phyloP scores from a whole-genome alignment of 1,284 basidiomycete genomes.

The Mrakiaceae sp. region DNA sequence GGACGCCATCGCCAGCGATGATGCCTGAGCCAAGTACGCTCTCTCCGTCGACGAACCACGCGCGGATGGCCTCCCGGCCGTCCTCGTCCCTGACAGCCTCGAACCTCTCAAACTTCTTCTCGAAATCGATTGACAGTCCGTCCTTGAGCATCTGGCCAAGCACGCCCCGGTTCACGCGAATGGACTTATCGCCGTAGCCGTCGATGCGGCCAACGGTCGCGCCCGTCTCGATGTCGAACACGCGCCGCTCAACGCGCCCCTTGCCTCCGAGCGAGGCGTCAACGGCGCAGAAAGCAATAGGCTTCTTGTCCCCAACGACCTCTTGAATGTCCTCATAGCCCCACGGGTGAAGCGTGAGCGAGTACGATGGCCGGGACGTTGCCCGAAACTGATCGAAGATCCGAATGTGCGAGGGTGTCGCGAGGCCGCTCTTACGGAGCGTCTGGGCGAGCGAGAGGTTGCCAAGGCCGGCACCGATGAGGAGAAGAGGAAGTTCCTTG shows the following conservation, averaged over 20 bases:
- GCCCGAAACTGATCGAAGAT: constrained; percentile 7
- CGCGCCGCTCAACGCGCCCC: neutral
- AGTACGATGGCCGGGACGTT: neutral
- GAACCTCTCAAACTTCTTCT: constrained; percentile 4
- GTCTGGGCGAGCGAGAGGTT: constrained; percentile 12
- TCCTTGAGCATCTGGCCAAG: neutral
- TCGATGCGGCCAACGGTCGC: neutral
- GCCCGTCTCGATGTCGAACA: neutral
- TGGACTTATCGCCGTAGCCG: neutral
- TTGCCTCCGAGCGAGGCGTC: constrained; percentile 8
- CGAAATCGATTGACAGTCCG: constrained; percentile 1
- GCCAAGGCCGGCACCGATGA: constrained; percentile 12
- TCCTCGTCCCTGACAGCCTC: constrained; percentile 5
- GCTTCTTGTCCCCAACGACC: neutral
- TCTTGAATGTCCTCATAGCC: neutral
- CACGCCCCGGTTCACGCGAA: neutral
- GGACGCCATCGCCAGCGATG: constrained; percentile 13
- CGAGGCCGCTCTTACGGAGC: neutral
- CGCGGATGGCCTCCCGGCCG: constrained; percentile 5
- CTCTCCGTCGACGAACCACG: constrained; percentile 7
- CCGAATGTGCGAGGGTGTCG: neutral
- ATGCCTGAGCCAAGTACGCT: constrained; percentile 8
- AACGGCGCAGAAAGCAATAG: neutral
- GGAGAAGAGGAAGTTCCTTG: constrained; percentile 9
- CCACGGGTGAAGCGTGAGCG: constrained; percentile 13